These are phyloP conservation scores for Hemileccinum impolitum DNA, from an alignment of 768 basidiomycete species.

Conservation along the genomic window DNA sequence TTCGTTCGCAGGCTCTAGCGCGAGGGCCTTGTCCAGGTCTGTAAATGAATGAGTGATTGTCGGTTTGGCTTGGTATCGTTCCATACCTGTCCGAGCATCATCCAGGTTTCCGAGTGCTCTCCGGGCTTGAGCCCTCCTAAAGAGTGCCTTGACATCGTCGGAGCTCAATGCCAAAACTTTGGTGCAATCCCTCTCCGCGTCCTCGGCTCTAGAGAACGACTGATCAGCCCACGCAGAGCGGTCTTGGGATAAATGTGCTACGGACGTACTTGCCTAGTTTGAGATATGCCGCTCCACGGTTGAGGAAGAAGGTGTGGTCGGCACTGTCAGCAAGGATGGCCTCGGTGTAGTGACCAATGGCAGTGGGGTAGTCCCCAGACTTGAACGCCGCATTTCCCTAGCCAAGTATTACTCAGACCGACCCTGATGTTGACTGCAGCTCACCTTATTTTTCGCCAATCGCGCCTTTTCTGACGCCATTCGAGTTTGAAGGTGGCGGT, in stretches of 20 bases:
- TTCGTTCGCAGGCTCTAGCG: slow-evolving; percentile 61
- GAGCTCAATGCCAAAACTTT: slow-evolving; percentile 52
- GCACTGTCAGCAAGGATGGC: slow-evolving; percentile 68
- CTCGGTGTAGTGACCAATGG: slow-evolving; percentile 83
- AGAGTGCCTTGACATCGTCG: slow-evolving; percentile 75
- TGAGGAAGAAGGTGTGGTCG: slow-evolving; percentile 79
- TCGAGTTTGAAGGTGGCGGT: slow-evolving; percentile 6
- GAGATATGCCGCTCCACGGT: slow-evolving; percentile 88
- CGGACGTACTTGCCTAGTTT: slow-evolving; percentile 89
- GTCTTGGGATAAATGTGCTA: neutral
- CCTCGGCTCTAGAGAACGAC: slow-evolving; percentile 52
- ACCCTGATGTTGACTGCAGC: neutral
- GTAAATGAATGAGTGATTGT: slow-evolving; percentile 3
- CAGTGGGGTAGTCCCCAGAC: slow-evolving; percentile 67
- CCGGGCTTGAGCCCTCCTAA: slow-evolving; percentile 74
- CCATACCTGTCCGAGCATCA: slow-evolving; percentile 58
- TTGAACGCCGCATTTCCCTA: slow-evolving; percentile 91
- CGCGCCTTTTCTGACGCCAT: slow-evolving; percentile 37
- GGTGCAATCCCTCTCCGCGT: slow-evolving; percentile 80
- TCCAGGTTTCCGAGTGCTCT: slow-evolving; percentile 48
- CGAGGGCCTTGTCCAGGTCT: slow-evolving; percentile 63
- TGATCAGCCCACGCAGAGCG: slow-evolving; percentile 1
- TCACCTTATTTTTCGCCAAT: slow-evolving; percentile 33
- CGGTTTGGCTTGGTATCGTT: neutral
- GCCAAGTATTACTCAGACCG: neutral